Percentiles rank a stretch among this genome's conserved stretches.
Conservation (phyloP, 2,329 filamentous ascomycete genomes). For the Sclerotinia nivalis region DNA sequence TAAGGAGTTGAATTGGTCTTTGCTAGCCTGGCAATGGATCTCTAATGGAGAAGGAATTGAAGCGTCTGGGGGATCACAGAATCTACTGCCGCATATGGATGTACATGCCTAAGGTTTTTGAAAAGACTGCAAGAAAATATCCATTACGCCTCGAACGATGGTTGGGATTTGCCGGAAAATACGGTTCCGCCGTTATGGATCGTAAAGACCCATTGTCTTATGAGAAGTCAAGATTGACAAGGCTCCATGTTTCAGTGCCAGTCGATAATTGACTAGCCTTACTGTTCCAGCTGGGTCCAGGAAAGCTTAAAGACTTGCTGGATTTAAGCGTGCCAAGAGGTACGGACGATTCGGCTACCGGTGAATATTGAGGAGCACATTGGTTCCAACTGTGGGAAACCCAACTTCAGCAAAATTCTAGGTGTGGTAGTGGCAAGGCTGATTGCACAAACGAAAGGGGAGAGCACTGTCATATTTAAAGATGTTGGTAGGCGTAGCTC, state of each 20-base stretch:
- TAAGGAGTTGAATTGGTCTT: constrained; percentile 82
- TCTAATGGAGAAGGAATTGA: not conserved
- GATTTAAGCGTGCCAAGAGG: not conserved
- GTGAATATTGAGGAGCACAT: no score
- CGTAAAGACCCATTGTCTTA: not conserved
- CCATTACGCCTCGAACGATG: not conserved
- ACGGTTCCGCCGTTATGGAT: not conserved
- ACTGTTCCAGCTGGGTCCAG: not conserved
- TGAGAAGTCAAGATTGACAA: not conserved
- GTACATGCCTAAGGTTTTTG: constrained; percentile 1
- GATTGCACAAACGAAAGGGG: not conserved
- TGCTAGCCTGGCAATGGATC: constrained; percentile 68
- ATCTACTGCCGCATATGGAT: not conserved
- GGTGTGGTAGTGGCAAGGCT: not conserved
- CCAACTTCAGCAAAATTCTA: not conserved
- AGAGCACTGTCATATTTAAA: not conserved
- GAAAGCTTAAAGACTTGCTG: not conserved
- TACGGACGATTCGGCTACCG: not conserved
- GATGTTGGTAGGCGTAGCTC: not conserved
- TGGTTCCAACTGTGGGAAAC: not conserved
- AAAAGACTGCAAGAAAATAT: not conserved
- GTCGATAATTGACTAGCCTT: not conserved
- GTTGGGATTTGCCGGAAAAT: not conserved
- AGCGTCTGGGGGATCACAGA: not conserved
- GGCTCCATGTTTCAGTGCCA: not conserved